Percentiles rank a stretch among this genome's conserved stretches.
These are phyloP conservation scores for Smallanthus sonchifolius DNA, from an alignment of 129 eudicot species.

Conservation along the genomic window DNA sequence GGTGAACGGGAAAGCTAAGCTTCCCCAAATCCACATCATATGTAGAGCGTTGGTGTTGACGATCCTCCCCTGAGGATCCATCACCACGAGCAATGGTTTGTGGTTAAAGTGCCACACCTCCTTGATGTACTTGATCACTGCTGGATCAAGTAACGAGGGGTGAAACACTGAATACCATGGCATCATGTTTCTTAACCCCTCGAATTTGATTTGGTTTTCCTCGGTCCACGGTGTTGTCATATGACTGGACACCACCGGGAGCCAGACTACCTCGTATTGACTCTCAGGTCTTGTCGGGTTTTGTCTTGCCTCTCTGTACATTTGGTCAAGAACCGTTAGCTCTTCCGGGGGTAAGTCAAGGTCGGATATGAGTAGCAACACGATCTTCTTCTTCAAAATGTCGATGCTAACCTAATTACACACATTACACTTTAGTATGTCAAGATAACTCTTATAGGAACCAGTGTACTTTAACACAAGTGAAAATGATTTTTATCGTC, in stretches of 20 bases:
- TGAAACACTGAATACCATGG: constrained; percentile 79
- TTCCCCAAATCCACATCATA: constrained; percentile 98
- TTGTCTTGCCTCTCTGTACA: constrained; percentile 54
- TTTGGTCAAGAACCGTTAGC: constrained; percentile 48
- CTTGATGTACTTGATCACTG: constrained; percentile 57
- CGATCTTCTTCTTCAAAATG: constrained; percentile 57
- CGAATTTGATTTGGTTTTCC: constrained; percentile 38
- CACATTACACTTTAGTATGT: not conserved
- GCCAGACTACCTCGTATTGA: constrained; percentile 76
- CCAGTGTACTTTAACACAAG: too few species aligned
- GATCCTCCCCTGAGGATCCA: constrained; percentile 78
- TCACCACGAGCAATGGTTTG: constrained; percentile 72
- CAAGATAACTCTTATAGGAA: too few species aligned
- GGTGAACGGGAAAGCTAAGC: constrained; percentile 68
- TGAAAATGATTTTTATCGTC: not conserved
- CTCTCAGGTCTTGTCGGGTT: constrained; percentile 49
- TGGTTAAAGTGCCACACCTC: constrained; percentile 72
- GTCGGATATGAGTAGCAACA: constrained; percentile 74
- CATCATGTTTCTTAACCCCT: constrained; percentile 48
- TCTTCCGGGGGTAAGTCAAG: constrained; percentile 73
- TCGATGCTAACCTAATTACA: constrained; percentile 53
- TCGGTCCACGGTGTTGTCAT: constrained; percentile 37
- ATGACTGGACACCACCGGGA: constrained; percentile 49
- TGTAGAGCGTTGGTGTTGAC: constrained; percentile 63
- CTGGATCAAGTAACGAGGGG: constrained; percentile 67